Conservation (phyloP, 345 rosid genomes). For the Eucalyptus brandiana region DNA sequence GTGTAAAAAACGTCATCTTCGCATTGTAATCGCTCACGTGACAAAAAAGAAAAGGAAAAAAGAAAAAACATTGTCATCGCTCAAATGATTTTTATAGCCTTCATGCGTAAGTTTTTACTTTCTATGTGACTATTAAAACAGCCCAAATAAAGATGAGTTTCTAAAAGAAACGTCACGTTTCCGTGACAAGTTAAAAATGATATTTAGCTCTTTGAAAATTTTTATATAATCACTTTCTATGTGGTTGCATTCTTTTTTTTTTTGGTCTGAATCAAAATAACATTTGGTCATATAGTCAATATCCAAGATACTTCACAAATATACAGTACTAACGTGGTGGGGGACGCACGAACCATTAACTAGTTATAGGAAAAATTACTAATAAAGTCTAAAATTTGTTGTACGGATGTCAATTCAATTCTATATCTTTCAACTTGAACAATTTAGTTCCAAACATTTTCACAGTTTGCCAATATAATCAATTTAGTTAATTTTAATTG, state of each 20-base stretch:
- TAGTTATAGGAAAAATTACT: not conserved
- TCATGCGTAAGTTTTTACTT: not conserved
- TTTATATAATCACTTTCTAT: not conserved
- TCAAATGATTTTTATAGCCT: too few species aligned
- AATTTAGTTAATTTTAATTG: too few species aligned
- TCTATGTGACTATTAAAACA: not conserved
- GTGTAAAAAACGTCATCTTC: too few species aligned
- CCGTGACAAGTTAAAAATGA: not conserved
- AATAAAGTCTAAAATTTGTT: too few species aligned
- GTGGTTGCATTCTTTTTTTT: not conserved
- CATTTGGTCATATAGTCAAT: not conserved
- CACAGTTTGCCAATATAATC: fast-evolving
- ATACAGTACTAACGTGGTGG: too few species aligned
- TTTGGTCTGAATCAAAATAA: not conserved
- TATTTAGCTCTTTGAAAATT: too few species aligned
- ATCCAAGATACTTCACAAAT: not conserved
- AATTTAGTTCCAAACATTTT: too few species aligned
- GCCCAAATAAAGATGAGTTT: not conserved
- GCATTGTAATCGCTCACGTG: not conserved
- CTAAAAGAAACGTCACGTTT: not conserved
- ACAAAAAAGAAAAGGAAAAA: too few species aligned
- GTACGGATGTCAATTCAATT: too few species aligned
- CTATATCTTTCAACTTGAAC: fast-evolving
- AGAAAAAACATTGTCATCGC: not conserved
- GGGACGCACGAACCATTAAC: not conserved